Evolutionary conservation across 1,139 yeast species (phyloP).

Genomic region (Taiozyma onychis): DNA sequence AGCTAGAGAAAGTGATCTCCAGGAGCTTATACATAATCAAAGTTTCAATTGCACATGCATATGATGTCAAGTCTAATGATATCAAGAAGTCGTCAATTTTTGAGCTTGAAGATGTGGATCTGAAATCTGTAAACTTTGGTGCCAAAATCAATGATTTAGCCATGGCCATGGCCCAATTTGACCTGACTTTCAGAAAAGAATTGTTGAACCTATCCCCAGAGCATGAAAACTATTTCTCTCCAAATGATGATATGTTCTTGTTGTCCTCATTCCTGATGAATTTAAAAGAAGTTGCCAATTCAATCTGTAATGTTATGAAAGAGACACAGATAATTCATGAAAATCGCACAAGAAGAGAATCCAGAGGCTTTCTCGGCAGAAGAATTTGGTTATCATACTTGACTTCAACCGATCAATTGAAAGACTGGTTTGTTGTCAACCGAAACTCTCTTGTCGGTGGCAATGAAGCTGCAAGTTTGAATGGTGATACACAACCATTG

Average conservation of each 20-base stretch:
- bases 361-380: slow-evolving; percentile 32
- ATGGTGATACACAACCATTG: slow-evolving; percentile 23
- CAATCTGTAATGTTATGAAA: slow-evolving; percentile 29
- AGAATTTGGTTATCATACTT: slow-evolving; percentile 39
- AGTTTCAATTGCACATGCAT: slow-evolving; percentile 31
- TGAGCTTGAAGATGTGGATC: slow-evolving; percentile 17
- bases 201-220: slow-evolving; percentile 22
- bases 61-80: slow-evolving; percentile 31
- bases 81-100: slow-evolving; percentile 18
- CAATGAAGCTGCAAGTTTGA: slow-evolving; percentile 30
- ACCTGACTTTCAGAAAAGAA: slow-evolving; percentile 27
- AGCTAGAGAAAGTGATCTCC: slow-evolving; percentile 29
- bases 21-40: slow-evolving; percentile 29
- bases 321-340: slow-evolving; percentile 28
- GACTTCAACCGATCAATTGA: slow-evolving; percentile 28
- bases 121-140: slow-evolving; percentile 23
- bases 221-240: slow-evolving; percentile 29
- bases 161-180: slow-evolving; percentile 30
- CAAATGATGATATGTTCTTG: slow-evolving; percentile 43
- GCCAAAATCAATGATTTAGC: slow-evolving; percentile 23
- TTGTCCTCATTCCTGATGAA: slow-evolving; percentile 43
- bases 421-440: slow-evolving; percentile 30
- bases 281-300: slow-evolving; percentile 34
- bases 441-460: slow-evolving; percentile 18
- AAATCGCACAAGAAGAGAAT: slow-evolving; percentile 29